These are phyloP conservation scores for Dactylella cylindrospora DNA, from an alignment of 2,329 filamentous ascomycete genomes.

Conservation along the genomic window DNA sequence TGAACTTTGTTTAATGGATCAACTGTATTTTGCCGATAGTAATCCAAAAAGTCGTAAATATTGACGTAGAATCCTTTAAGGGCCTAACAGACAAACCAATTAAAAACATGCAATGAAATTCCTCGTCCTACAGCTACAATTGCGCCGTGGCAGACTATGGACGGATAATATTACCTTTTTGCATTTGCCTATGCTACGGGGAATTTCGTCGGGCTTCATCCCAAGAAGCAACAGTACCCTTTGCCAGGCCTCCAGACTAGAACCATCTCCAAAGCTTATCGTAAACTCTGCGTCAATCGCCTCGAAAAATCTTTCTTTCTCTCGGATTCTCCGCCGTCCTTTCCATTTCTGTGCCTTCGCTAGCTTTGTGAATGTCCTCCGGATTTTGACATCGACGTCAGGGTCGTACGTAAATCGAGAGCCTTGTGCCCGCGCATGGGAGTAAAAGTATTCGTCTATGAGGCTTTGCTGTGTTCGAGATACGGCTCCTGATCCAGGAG, in stretches of 20 bases:
- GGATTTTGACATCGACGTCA: conserved; percentile 2
- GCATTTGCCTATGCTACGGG: conserved; percentile 4
- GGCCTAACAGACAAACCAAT: not conserved
- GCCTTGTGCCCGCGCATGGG: conserved; percentile 1
- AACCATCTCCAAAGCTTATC: conserved; percentile 6
- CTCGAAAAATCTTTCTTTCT: conserved; percentile 7
- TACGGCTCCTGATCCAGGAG: too few relatives aligned
- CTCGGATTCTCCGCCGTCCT: not conserved
- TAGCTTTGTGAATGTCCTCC: not conserved
- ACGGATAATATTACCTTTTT: conserved; percentile 8
- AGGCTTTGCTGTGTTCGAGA: too few relatives aligned
- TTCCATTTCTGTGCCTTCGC: conserved; percentile 2
- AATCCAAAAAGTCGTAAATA: conserved; percentile 17
- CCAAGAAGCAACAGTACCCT: conserved; percentile 4
- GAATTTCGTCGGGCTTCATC: not conserved
- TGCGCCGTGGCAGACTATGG: not conserved
- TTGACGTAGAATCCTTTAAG: conserved; percentile 7
- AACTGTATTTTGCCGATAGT: conserved; percentile 1
- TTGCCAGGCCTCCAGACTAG: conserved; percentile 4
- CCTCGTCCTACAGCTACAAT: not conserved
- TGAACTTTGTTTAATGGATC: not conserved
- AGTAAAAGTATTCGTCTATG: conserved; percentile 6
- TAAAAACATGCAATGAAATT: not conserved
- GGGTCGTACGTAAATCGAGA: conserved; percentile 4
- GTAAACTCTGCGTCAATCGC: conserved; percentile 11